Base-by-base conservation (phyloP, 208 protist species). In the Angomonas desouzai region DNA sequence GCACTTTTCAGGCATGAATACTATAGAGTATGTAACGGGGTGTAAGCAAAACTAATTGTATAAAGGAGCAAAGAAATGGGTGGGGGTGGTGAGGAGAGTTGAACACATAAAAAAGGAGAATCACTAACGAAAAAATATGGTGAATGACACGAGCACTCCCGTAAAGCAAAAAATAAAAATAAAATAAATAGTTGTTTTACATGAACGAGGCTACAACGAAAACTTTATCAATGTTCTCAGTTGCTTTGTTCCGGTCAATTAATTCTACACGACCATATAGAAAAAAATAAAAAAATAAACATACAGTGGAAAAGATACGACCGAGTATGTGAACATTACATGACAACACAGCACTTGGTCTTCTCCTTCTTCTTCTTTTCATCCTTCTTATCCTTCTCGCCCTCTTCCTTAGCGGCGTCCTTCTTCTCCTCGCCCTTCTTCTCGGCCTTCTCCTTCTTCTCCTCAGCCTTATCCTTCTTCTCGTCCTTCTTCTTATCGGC, bases 261-360 rank as follows among this genome's bases (percentile, higher is more conserved):
- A 13, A 40, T 40, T 40, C 36, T 40, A 51, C 10, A 51, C 18
- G 20, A 51, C 10, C 20, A 51, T 6, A 6, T 13, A 51, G n/a
- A 51, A 51, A 27, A 13, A 51, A 51, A 22, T 27, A 51, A 27
- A 51, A 13, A 51, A 23, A 51, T 22, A 23, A 36, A 36, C 40
- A 65, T 66, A 56, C 59, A 36, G 48, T 57, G 16, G 58, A 62
- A 48, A 55, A 62, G 28, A 72, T n/a, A n/a, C n/a, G n/a, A n/a
- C n/a, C n/a, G 57, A 10, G 58, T 56, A 18, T 6, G 36, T 18
- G 36, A 40, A 59, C 29, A 23, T 65, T 70, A 80, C 74, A 80
- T 80, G 29, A 56, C 61, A n/a, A 33, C 48, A 63, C 74, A 80
- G 69, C 74, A 80, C 4, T 62, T 53, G 45, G 55, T 29, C 66